Percentiles rank a stretch among this genome's conserved stretches.
Evolutionary conservation across 345 rosid genomes (phyloP).

Genomic region (Jatropha curcas): DNA sequence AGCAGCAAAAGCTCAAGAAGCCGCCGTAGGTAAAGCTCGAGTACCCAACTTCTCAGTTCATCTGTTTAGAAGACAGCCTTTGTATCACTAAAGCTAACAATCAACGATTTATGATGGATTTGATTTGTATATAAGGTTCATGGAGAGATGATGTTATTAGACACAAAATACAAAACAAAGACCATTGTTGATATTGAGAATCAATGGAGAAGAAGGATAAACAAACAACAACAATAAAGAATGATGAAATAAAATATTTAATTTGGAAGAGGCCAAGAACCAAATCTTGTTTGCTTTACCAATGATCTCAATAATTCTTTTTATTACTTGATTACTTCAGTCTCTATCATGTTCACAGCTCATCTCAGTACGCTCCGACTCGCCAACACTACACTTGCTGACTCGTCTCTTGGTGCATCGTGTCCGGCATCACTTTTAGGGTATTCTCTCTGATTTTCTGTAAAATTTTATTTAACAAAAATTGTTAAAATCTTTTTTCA

Average conservation of each 20-base stretch:
- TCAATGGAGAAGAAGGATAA: conserved; percentile 14
- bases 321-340: conserved; percentile 52
- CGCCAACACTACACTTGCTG: conserved; percentile 84
- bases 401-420: conserved; percentile 81
- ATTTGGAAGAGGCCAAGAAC: conserved; percentile 52
- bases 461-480: too few relatives aligned
- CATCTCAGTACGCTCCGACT: conserved; percentile 72
- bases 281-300: conserved; percentile 65
- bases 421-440: conserved; percentile 77
- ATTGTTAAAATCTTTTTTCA: not conserved
- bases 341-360: conserved; percentile 81
- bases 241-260: conserved; percentile 43
- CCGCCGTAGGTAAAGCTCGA: too few relatives aligned
- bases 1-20: too few relatives aligned
- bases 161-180: not conserved
- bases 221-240: too few relatives aligned
- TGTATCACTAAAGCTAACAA: too few relatives aligned
- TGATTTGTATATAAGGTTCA: too few relatives aligned
- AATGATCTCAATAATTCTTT: conserved; percentile 63
- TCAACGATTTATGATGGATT: too few relatives aligned
- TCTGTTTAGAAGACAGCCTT: too few relatives aligned
- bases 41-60: too few relatives aligned
- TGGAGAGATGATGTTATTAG: conserved; percentile 15
- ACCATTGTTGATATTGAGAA: conserved; percentile 25
- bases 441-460: conserved; percentile 27